phyloP scores from a whole-genome alignment of 116 monocot species.

The Posidonia oceanica region DNA sequence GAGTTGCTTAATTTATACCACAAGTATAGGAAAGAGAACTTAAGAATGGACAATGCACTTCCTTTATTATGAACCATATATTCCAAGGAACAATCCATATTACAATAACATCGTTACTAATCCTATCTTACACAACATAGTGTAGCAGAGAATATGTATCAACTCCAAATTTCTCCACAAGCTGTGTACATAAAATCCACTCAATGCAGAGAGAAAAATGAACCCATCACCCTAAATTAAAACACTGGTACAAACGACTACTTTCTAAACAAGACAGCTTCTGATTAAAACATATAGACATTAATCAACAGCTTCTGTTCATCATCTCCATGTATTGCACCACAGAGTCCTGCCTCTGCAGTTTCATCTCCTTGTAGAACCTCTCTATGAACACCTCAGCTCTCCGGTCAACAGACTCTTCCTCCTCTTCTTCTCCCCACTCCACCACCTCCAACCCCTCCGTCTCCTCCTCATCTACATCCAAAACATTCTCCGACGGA shows the following conservation, averaged over 20 bases:
- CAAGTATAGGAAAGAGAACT: too few species aligned
- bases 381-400: constrained; percentile 72
- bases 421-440: neutral
- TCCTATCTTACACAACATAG: too few species aligned
- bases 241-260: neutral
- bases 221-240: neutral
- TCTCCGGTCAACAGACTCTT: constrained; percentile 28
- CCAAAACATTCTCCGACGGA: neutral
- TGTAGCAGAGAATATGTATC: too few species aligned
- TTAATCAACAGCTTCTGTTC: constrained; percentile 8
- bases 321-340: constrained; percentile 17
- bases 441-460: neutral
- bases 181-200: too few species aligned
- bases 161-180: too few species aligned
- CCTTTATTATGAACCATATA: too few species aligned
- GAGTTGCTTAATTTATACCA: too few species aligned
- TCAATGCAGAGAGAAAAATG: neutral
- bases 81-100: too few species aligned
- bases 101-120: too few species aligned
- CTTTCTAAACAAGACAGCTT: neutral
- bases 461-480: neutral
- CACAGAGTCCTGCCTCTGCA: constrained; percentile 42
- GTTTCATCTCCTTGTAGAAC: constrained; percentile 67
- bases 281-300: neutral
- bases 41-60: too few species aligned